A percentile compares a stretch with the other conserved stretches of the same genome.
phyloP scores from a whole-genome alignment of 257 asterid species.

The Nemophila menziesii region DNA sequence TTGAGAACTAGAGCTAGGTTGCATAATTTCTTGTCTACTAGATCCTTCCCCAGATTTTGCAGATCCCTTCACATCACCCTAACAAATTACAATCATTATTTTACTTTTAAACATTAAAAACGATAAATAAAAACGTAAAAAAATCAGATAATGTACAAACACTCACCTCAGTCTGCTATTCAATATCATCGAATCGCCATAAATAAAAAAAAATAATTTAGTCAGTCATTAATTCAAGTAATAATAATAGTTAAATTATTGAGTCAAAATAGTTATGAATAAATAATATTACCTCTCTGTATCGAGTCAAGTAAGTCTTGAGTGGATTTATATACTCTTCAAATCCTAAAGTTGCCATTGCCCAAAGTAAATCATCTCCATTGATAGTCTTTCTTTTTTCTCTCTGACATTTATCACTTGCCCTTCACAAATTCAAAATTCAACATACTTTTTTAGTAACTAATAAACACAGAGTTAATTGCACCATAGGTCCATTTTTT shows the following conservation, averaged over 20 bases:
- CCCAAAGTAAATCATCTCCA: constrained; percentile 87
- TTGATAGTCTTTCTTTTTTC: constrained; percentile 84
- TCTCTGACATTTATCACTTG: constrained; percentile 89
- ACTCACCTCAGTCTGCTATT: constrained; percentile 77
- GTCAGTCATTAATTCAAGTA: constrained; percentile 7
- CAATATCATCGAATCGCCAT: constrained; percentile 15
- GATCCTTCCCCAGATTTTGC: constrained; percentile 66
- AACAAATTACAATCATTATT: constrained; percentile 9
- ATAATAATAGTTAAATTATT: constrained; percentile 1
- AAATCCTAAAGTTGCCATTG: constrained; percentile 87
- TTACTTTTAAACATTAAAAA: neutral
- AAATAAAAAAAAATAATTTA: constrained; percentile 13
- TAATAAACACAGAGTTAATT: neutral
- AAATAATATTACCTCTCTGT: constrained; percentile 92
- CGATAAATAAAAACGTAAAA: neutral
- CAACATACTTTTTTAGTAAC: constrained; percentile 7
- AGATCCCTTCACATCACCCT: constrained; percentile 89
- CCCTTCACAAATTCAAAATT: constrained; percentile 37
- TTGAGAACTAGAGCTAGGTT: constrained; percentile 38
- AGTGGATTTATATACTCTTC: constrained; percentile 89
- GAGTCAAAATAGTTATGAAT: neutral
- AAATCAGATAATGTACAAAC: constrained; percentile 3
- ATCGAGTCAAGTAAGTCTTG: constrained; percentile 61
- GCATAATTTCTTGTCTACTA: constrained; percentile 53
- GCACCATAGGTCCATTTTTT: too few species aligned